Conservation (phyloP, 805 yeast genomes). For the Ogataea zsoltii region DNA sequence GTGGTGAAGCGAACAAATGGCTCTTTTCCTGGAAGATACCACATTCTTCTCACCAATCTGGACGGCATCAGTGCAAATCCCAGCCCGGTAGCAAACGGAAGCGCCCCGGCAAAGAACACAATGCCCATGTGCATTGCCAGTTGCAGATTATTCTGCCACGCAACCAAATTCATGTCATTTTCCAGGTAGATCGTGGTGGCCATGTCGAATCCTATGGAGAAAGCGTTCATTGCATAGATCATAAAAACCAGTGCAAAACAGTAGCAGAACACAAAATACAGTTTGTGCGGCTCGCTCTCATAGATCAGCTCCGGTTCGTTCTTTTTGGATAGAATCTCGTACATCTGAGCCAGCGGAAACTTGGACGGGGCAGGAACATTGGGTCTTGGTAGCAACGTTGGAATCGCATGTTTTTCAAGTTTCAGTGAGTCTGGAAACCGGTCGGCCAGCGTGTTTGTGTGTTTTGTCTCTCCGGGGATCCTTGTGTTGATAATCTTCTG, state of each 20-base stretch:
- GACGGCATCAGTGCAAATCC: conserved; percentile 60
- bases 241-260: conserved; percentile 68
- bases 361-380: conserved; percentile 75
- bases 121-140: conserved; percentile 31
- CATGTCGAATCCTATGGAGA: conserved; percentile 32
- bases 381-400: conserved; percentile 71
- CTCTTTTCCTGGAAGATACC: conserved; percentile 66
- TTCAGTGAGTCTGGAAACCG: conserved; percentile 65
- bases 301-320: conserved; percentile 71
- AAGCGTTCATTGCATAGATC: conserved; percentile 59
- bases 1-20: conserved; percentile 58
- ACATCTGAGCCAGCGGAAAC: conserved; percentile 60
- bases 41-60: conserved; percentile 70
- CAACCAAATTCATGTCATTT: conserved; percentile 33
- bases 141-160: conserved; percentile 27
- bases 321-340: conserved; percentile 51
- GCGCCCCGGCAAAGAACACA: conserved; percentile 39
- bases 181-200: conserved; percentile 28
- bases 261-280: conserved; percentile 69
- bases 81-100: conserved; percentile 43
- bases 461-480: conserved; percentile 57
- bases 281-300: conserved; percentile 80
- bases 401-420: conserved; percentile 59
- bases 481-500: conserved; percentile 39
- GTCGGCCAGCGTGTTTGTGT: conserved; percentile 49